Evolutionary conservation across 306 rosid genomes (phyloP), one percentile per base, ranked within the genome.

Genomic region (Luffa aegyptiaca): DNA sequence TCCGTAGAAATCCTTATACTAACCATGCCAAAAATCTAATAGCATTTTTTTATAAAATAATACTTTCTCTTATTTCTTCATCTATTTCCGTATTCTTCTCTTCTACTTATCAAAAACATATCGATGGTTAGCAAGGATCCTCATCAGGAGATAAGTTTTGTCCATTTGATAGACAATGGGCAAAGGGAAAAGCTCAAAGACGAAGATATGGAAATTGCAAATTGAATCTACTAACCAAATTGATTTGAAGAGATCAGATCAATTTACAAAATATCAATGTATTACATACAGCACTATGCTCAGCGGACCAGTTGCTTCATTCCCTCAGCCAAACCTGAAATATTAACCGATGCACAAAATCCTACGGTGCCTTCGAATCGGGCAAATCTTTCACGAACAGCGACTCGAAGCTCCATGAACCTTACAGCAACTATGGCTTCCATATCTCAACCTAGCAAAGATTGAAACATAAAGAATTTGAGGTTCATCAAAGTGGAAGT

Each of bases 251-350:
- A 33, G 58, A 75, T 75, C 78, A 73, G 52, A 69, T 26, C 61
- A 73, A 73, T 73, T 73, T 73, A 73, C 78, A 73, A 49, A 49
- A 73, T 73, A 73, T 73, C 59, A 73, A 73, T 73, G 78, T 73
- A 73, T 74, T 74, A 75, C 79, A 75, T 75, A 75, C 79, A 75
- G 2, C 62, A 62, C 51, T 62, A 46, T 65, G 49, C 65, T 68
- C 45, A 57, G 18, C 82, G 82, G 82, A 80, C 82, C 82, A 55
- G 46, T 33, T 76, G 82, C 82, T 80, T 80, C 82, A 80, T 80
- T 80, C 82, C 82, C 68, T 26, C 41, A 42, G 57, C 68, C 80
- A 31, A 77, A 77, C 73, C 66, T 49, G 39, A 42, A 77, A 57
- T 33, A 42, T 10, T 41, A 63, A 35, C 31, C 69, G 2, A 42